phyloP scores from a whole-genome alignment of 2,329 filamentous ascomycete species.

The Xylariaceae sp. region DNA sequence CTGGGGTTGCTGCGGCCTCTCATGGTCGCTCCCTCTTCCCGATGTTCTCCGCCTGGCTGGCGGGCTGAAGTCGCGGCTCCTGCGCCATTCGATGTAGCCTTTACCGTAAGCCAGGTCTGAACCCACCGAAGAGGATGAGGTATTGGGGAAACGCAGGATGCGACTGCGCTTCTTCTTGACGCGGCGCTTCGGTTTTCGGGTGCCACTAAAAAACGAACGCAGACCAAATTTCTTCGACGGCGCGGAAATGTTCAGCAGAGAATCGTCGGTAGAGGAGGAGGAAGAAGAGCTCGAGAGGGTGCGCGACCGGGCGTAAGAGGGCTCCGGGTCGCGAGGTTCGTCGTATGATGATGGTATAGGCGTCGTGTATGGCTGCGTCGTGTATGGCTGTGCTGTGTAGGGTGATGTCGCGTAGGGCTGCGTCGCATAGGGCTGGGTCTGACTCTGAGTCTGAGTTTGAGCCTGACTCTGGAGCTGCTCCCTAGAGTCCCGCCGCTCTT shows the following conservation, averaged over 20 bases:
- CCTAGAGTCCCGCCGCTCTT: conserved; percentile 33
- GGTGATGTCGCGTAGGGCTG: conserved; percentile 11
- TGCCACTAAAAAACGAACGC: conserved; percentile 54
- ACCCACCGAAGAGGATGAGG: conserved; percentile 60
- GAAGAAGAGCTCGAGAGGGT: conserved; percentile 27
- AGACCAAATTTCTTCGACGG: conserved; percentile 46
- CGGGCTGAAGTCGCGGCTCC: conserved; percentile 26
- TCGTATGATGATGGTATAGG: too few species aligned
- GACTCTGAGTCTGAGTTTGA: conserved; percentile 13
- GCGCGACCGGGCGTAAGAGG: conserved; percentile 14
- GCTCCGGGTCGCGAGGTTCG: conserved; percentile 12
- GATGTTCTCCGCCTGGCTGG: conserved; percentile 10
- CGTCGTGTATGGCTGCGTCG: too few species aligned
- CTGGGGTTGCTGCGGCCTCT: conserved; percentile 15
- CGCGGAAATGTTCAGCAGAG: conserved; percentile 59
- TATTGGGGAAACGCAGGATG: conserved; percentile 53
- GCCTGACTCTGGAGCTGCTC: conserved; percentile 27
- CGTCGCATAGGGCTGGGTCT: conserved; percentile 13
- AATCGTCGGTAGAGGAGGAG: conserved; percentile 48
- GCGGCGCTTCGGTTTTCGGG: conserved; percentile 35
- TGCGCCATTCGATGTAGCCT: conserved; percentile 42
- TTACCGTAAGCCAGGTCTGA: conserved; percentile 61
- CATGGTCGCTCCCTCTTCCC: conserved; percentile 9
- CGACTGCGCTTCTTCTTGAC: conserved; percentile 39
- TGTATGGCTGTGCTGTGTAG: too few species aligned